Base-by-base conservation (phyloP, 1,284 basidiomycete species). In the Albatrellus sp. region DNA sequence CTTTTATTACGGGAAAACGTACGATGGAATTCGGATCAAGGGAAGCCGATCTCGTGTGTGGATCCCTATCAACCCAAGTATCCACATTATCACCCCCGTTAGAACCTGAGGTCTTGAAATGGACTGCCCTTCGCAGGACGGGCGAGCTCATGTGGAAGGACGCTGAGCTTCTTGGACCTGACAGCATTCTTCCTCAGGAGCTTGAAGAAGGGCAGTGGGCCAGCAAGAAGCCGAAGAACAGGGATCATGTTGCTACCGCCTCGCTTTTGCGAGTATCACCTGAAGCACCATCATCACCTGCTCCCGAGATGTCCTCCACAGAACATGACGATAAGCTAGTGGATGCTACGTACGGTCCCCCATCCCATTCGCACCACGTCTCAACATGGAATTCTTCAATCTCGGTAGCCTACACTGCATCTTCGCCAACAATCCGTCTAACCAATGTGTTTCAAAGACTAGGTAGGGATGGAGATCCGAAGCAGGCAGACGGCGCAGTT, bases 111-210 rank as follows among this genome's bases (percentile, higher is more conserved):
- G 45, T 32, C 17, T 43, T 41, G 43, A 36, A 43, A 12, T 49
- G 48, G 46, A 31, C 42, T 5, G 28, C 14, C 16, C 29, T 42
- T 2, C 53, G 53, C 19, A 50, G 51, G 9, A 44, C 53, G 16
- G 60, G 57, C 42, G 58, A 59, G 35, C 42, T 62, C 29, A 50
- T 59, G 32, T 73, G 71, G 70, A 60, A 66, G 38, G 67, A 73
- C 43, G 70, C 63, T 4, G 70, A 73, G 44, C 50, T 72, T 1
- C 60, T 72, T 13, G 71, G 72, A 14, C 70, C 72, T 2, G 71
- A 73, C 48, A 69, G 59, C 48, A 64, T 73, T 28, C 60, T 62
- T 48, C 61, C 60, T 16, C 57, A 64, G 47, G 68, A 73, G 52
- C 61, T 72, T 37, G 72, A 70, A 37, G 65, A 63, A 13, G 65